phyloP scores from a whole-genome alignment of 805 yeast genomes.

The Hyphopichia homilentoma region DNA sequence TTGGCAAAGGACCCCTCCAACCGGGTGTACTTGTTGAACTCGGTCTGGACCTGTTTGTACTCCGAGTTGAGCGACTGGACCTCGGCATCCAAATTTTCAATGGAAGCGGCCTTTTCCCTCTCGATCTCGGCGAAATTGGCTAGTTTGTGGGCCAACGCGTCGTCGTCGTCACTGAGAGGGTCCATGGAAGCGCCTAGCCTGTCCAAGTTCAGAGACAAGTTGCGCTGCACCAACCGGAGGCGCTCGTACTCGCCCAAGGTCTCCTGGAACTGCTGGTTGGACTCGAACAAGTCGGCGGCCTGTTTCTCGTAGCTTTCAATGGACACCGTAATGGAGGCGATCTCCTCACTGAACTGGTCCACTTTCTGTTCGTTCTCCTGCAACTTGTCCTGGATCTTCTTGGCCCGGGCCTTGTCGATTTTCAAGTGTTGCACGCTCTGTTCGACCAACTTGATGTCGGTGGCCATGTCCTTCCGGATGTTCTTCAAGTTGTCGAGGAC shows the following conservation, averaged over 20 bases:
- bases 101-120: slow-evolving; percentile 11
- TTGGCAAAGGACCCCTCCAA: slow-evolving; percentile 55
- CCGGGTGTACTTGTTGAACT: slow-evolving; percentile 22
- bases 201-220: slow-evolving; percentile 47
- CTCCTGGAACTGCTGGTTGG: slow-evolving; percentile 79
- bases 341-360: slow-evolving; percentile 42
- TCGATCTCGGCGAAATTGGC: slow-evolving; percentile 25
- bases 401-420: slow-evolving; percentile 71
- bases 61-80: not conserved
- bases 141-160: slow-evolving; percentile 24
- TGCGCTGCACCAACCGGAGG: slow-evolving; percentile 43
- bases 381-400: slow-evolving; percentile 48
- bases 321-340: slow-evolving; percentile 44
- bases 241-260: slow-evolving; percentile 62
- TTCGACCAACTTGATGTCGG: slow-evolving; percentile 70
- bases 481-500: slow-evolving; percentile 76
- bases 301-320: slow-evolving; percentile 53
- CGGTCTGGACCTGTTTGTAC: not conserved
- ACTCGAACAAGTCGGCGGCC: slow-evolving; percentile 61
- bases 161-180: slow-evolving; percentile 38
- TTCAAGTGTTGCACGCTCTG: slow-evolving; percentile 76
- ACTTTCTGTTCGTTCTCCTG: slow-evolving; percentile 41
- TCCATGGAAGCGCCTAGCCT: slow-evolving; percentile 48
- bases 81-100: slow-evolving; percentile 6
- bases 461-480: slow-evolving; percentile 71